phyloP scores from a whole-genome alignment of 176 grass and related monocot genomes.

The Sorghum bicolor region DNA sequence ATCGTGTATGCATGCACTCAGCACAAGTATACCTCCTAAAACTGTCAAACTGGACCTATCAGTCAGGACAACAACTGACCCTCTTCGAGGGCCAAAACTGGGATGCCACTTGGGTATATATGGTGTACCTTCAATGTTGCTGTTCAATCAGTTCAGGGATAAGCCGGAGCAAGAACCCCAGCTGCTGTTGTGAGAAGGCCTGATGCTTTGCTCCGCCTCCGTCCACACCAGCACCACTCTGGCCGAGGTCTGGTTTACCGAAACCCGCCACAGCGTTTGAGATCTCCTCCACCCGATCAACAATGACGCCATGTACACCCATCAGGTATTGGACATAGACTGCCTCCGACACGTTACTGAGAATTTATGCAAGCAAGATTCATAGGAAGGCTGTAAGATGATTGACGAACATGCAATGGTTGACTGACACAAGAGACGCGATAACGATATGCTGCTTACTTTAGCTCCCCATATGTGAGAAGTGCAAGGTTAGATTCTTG shows the following conservation, averaged over 20 bases:
- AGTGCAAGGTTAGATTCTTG: conserved; percentile 74
- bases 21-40: neutral
- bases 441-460: conserved; percentile 46
- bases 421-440: neutral
- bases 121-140: conserved; percentile 10
- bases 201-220: conserved; percentile 11
- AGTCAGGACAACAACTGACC: neutral
- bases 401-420: neutral
- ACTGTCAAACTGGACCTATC: conserved; percentile 11
- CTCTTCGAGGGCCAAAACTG: neutral
- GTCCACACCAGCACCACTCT: neutral
- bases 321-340: conserved; percentile 65
- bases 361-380: neutral
- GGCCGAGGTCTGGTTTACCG: neutral
- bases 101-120: neutral
- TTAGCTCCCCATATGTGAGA: conserved; percentile 83
- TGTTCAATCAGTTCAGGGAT: conserved; percentile 60
- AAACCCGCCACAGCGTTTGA: conserved; percentile 42
- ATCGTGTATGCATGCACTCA: too few species aligned
- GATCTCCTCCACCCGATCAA: conserved; percentile 62
- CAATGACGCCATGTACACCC: conserved; percentile 65
- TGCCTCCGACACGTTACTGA: conserved; percentile 62
- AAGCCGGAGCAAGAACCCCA: conserved; percentile 60
- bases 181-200: conserved; percentile 46
- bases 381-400: conserved; percentile 8